Evolutionary conservation across 768 basidiomycete genomes (phyloP).

Genomic region (Mrakia frigida): DNA sequence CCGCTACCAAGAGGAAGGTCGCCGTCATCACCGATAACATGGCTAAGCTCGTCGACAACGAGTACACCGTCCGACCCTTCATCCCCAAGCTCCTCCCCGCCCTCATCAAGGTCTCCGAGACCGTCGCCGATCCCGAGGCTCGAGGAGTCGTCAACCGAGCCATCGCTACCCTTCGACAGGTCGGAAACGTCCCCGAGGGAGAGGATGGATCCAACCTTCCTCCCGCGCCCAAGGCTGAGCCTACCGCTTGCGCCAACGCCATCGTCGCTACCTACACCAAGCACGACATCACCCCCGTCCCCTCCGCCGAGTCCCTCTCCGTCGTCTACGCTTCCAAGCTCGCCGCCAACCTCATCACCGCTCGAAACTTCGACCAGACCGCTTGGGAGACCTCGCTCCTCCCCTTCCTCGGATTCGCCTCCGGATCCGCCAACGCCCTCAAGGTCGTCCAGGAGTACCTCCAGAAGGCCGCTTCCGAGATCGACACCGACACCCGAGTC

Average conservation of each 20-base stretch:
- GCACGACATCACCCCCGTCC: conserved; percentile 57
- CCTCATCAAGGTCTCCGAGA: conserved; percentile 87
- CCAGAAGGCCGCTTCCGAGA: conserved; percentile 79
- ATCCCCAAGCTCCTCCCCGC: conserved; percentile 90
- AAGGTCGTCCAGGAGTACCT: conserved; percentile 76
- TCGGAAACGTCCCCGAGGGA: conserved; percentile 76
- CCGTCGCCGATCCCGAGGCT: conserved; percentile 96
- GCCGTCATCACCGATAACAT: conserved; percentile 98
- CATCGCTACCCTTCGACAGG: conserved; percentile 90
- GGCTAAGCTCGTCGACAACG: conserved; percentile 94
- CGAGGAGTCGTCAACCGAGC: conserved; percentile 86
- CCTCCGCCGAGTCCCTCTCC: conserved; percentile 55
- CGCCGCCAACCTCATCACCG: conserved; percentile 78
- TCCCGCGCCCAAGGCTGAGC: conserved; percentile 70
- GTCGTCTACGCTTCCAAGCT: conserved; percentile 68
- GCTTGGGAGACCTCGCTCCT: conserved; percentile 74
- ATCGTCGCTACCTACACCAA: conserved; percentile 82
- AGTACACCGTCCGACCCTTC: conserved; percentile 93
- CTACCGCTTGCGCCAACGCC: conserved; percentile 58
- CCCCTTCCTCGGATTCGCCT: conserved; percentile 65
- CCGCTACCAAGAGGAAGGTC: conserved; percentile 94
- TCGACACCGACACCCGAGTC: conserved; percentile 54
- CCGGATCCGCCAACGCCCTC: conserved; percentile 60
- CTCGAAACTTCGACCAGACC: conserved; percentile 84
- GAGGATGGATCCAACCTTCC: conserved; percentile 89